Conservation (phyloP, 345 rosid species). For the Murraya koenigii region DNA sequence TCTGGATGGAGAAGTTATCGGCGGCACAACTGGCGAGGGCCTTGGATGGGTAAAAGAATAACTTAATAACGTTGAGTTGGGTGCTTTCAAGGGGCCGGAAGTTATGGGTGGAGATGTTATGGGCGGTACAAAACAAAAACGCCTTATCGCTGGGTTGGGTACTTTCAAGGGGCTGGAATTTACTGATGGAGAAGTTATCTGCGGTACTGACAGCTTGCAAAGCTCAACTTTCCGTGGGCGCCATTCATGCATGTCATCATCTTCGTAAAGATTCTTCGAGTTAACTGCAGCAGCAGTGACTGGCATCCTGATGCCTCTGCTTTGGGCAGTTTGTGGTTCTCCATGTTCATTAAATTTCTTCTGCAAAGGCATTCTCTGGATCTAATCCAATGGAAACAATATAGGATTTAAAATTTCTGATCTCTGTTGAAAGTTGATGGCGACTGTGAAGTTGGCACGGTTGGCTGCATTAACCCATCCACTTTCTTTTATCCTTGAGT, state of each 20-base stretch:
- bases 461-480: background rate
- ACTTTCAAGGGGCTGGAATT: slow-evolving; percentile 1
- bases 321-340: slow-evolving; percentile 7
- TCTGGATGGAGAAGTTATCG: background rate
- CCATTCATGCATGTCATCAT: slow-evolving; percentile 32
- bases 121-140: background rate
- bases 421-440: slow-evolving; percentile 5
- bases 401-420: background rate
- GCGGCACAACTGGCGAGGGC: background rate
- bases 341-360: slow-evolving; percentile 13
- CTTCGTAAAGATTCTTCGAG: slow-evolving; percentile 26
- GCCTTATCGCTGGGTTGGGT: background rate
- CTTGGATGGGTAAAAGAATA: background rate
- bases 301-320: slow-evolving; percentile 10
- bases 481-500: slow-evolving; percentile 8
- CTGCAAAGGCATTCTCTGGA: slow-evolving; percentile 5
- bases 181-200: background rate
- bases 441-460: background rate
- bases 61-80: background rate
- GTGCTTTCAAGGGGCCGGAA: background rate
- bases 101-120: background rate
- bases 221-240: slow-evolving; percentile 15
- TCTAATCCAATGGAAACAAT: slow-evolving; percentile 12
- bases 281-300: slow-evolving; percentile 1
- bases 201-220: background rate